Base-by-base conservation (phyloP, 495 filamentous ascomycete species). In the Tetracladium marchalianum region DNA sequence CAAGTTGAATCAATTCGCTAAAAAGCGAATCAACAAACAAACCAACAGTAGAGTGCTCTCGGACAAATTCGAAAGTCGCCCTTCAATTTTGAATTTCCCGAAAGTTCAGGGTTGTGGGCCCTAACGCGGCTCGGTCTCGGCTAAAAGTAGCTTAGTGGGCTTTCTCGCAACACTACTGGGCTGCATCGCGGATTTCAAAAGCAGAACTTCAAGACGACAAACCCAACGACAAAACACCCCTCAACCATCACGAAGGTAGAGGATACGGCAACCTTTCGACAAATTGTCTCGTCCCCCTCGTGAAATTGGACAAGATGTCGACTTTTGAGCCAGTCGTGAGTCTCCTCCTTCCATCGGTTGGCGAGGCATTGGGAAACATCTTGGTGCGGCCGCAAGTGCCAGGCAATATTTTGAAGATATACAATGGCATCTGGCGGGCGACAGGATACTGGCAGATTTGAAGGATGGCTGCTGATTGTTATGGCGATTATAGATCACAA, bases 241-340 rank as follows among this genome's bases (percentile, higher is more conserved):
- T 56, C 50, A 46, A 54, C 54, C 47, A 56, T 51, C 40, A 52
- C 50, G 48, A 49, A 57, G 57, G 54, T 60, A 44, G 50, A 60
- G 53, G 54, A 54, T 54, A 53, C 54, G 51, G 44, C 52, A 64
- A 54, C 49, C 57, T 58, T 57, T 54, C 58, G 55, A 52, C 55
- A 64, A 58, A 47, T 50, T 57, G 63, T 63, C 56, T 56, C 57
- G 57, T 59, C 55, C 17, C 38, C 41, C n/a, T 11, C 43, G 50
- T 53, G 43, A 47, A 69, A 66, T 60, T 66, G 67, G 77, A 73
- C 85, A 94, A 77, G 76, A 97, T 96, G 90, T 94, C 90, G 76
- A 79, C 85, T 68, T 94, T 93, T 76, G 90, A 97, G 75, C 77
- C 83, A 72, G 88, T 95, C 75, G 87, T 96, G 78, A 76, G 88